Conservation (phyloP, 2,329 filamentous ascomycete genomes). For the Scedosporium minutisporum region DNA sequence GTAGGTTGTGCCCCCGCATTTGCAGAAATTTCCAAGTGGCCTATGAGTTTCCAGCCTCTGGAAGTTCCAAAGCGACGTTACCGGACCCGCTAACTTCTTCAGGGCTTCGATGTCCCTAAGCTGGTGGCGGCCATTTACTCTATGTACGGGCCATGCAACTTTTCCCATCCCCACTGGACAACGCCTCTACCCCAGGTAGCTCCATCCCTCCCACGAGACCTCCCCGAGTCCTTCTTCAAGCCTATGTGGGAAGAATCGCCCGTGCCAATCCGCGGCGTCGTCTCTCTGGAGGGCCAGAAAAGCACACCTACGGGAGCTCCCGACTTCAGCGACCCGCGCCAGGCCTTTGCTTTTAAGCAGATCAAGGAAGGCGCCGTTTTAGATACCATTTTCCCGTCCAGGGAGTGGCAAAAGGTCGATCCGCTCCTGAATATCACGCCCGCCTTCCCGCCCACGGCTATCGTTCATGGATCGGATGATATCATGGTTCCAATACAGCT, state of each 20-base stretch:
- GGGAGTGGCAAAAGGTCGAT: slow-evolving; percentile 21
- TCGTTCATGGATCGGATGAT: slow-evolving; percentile 29
- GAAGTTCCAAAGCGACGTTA: not conserved
- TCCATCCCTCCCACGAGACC: slow-evolving; percentile 13
- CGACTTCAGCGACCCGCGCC: slow-evolving; percentile 24
- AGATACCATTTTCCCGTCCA: slow-evolving; percentile 17
- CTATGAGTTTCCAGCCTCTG: not conserved
- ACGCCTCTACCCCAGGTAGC: slow-evolving; percentile 21
- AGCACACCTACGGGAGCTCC: slow-evolving; percentile 16
- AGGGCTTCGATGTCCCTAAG: slow-evolving; percentile 26
- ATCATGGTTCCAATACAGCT: slow-evolving; percentile 26
- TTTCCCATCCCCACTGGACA: slow-evolving; percentile 26
- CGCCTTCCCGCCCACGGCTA: slow-evolving; percentile 26
- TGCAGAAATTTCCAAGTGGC: not conserved
- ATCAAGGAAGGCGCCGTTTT: slow-evolving; percentile 29
- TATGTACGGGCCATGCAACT: slow-evolving; percentile 31
- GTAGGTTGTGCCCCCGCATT: slow-evolving; percentile 14
- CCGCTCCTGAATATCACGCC: slow-evolving; percentile 21
- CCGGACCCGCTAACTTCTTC: not conserved
- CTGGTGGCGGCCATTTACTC: slow-evolving; percentile 27
- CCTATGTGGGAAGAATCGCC: slow-evolving; percentile 25
- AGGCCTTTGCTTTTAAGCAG: slow-evolving; percentile 30
- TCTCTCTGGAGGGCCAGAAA: slow-evolving; percentile 30
- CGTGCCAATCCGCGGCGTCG: slow-evolving; percentile 25
- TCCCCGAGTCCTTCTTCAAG: slow-evolving; percentile 21